A percentile compares a stretch with the other conserved stretches of the same genome.
These are phyloP conservation scores for Diplodia scrobiculata DNA, from an alignment of 2,329 filamentous ascomycete genomes.

Conservation along the genomic window DNA sequence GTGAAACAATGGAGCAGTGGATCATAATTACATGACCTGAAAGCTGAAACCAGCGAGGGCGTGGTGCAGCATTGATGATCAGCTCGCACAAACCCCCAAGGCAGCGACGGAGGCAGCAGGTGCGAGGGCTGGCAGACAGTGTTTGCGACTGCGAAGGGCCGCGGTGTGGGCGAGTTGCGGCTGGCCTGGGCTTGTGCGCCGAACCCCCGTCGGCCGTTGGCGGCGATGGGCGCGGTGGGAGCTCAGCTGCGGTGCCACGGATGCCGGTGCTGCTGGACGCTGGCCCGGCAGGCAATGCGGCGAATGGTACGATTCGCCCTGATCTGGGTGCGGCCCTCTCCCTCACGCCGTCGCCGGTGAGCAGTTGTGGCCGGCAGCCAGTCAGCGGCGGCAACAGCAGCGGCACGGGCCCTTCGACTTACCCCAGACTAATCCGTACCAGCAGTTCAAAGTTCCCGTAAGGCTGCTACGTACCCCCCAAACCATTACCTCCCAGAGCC, in stretches of 20 bases:
- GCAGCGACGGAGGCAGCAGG: conserved; percentile 3
- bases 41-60: conserved; percentile 10
- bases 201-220: conserved; percentile 6
- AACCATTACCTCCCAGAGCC: conserved; percentile 22
- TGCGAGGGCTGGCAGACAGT: not conserved
- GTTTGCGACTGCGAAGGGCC: not conserved
- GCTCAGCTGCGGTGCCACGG: conserved; percentile 8
- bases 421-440: conserved; percentile 4
- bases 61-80: not conserved
- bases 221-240: conserved; percentile 3
- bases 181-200: not conserved
- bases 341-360: conserved; percentile 15
- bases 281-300: not conserved
- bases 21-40: not conserved
- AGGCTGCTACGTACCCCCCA: conserved; percentile 14
- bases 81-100: not conserved
- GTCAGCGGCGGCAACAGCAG: conserved; percentile 1
- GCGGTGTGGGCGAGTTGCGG: not conserved
- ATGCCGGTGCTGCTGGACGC: not conserved
- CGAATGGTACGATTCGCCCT: not conserved
- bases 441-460: conserved; percentile 2
- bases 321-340: not conserved
- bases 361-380: conserved; percentile 10
- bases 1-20: conserved; percentile 22
- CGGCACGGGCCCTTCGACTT: conserved; percentile 4